Percentiles rank a stretch among this genome's conserved stretches.
Evolutionary conservation across 306 rosid species (phyloP).

Genomic region (Vachellia collinsii): DNA sequence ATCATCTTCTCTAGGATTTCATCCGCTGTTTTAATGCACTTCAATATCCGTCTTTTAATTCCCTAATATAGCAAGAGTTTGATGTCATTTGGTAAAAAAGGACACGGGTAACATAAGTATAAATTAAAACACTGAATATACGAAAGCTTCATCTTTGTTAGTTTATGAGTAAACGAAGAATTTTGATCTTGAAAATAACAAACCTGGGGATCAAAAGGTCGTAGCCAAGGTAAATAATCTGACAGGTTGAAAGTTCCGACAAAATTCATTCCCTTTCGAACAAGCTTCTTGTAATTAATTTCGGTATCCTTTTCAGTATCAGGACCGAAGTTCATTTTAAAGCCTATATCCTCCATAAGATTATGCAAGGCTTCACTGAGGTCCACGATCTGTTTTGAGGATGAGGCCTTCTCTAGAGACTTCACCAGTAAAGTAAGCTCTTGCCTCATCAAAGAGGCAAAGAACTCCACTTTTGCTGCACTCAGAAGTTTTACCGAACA

Average conservation of each 20-base stretch:
- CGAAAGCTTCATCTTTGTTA: no score
- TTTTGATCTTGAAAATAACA: no score
- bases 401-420: not conserved
- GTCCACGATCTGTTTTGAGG: constrained; percentile 14
- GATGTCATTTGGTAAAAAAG: not conserved
- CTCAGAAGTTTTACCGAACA: constrained; percentile 18
- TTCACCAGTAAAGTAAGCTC: constrained; percentile 11
- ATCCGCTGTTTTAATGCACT: not conserved
- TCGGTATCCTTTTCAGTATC: not conserved
- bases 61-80: not conserved
- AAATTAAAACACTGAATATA: no score
- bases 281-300: constrained; percentile 18
- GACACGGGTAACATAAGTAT: no score
- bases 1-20: constrained; percentile 27
- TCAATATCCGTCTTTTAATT: constrained; percentile 22
- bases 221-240: constrained; percentile 31
- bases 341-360: constrained; percentile 1
- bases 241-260: constrained; percentile 26
- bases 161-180: no score
- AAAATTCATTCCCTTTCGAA: constrained; percentile 5
- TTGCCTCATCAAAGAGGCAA: constrained; percentile 2
- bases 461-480: constrained; percentile 2
- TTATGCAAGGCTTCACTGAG: constrained; percentile 20
- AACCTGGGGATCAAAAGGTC: constrained; percentile 39
- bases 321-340: constrained; percentile 1